Evolutionary conservation across 345 rosid genomes (phyloP).

Genomic region (Geranium rotundifolium): DNA sequence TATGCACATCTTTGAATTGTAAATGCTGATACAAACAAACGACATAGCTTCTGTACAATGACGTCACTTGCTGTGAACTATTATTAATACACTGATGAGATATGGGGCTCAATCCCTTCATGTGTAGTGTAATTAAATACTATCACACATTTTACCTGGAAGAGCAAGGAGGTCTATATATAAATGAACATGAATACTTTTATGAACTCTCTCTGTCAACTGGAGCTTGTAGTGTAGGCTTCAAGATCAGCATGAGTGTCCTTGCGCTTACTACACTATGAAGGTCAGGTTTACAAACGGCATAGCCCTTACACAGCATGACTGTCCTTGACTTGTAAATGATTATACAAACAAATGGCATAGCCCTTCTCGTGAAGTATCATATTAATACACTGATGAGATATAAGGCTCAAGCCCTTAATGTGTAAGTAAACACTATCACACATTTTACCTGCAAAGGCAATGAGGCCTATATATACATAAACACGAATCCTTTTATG

Average conservation of each 20-base stretch:
- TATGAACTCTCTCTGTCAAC: constrained; percentile 7
- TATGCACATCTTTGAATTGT: too few species aligned
- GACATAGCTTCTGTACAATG: too few species aligned
- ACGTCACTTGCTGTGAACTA: too few species aligned
- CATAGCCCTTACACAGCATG: too few species aligned
- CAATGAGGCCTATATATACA: not conserved
- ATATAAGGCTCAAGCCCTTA: not conserved
- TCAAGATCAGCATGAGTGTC: constrained; percentile 55
- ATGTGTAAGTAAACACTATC: not conserved
- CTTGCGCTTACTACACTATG: too few species aligned
- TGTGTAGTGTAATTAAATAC: not conserved
- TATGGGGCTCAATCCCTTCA: not conserved
- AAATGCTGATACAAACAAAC: too few species aligned
- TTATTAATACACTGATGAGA: not conserved
- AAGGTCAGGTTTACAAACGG: too few species aligned
- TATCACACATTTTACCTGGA: not conserved
- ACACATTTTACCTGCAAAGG: not conserved
- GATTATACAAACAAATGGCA: too few species aligned
- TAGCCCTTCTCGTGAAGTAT: too few species aligned
- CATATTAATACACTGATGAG: not conserved
- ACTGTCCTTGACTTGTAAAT: too few species aligned
- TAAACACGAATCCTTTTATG: too few species aligned
- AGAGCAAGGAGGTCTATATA: not conserved
- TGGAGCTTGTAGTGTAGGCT: constrained; percentile 22
- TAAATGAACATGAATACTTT: too few species aligned